Base-by-base conservation (phyloP, 768 basidiomycete genomes). In the Suillus subluteus region DNA sequence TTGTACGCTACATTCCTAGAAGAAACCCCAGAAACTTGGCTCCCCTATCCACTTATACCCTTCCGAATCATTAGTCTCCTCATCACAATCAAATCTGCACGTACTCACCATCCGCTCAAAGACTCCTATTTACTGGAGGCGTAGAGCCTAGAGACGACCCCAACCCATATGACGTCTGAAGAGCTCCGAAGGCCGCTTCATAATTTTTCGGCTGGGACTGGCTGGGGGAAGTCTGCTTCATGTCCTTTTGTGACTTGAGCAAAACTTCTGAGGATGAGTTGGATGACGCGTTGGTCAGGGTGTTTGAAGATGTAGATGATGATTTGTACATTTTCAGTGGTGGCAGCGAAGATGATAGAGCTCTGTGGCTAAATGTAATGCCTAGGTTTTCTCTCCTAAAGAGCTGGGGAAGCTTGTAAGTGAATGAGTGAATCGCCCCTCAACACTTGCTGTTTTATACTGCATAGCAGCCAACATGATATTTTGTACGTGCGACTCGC, bases 131-230 rank as follows among this genome's bases (percentile, higher is more conserved):
- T 61, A 61, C 59, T 61, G 26, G 59, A 61, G 59, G 40, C 1
- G 41, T 21, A 21, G 59, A 41, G 11, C 55, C 21, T n/a, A 32
- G 21, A 21, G 18, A 41, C 12, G 59, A 61, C 8, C 59, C 59
- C 30, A 61, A 43, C 21, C 64, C 64, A 46, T 65, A 65, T 4
- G 64, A 65, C 9, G 58, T 35, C n/a, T 58, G 58, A 23, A 65
- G 59, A 7, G 64, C 38, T 5, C 38, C 64, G 21, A 44, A 65
- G 16, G 64, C 64, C 4, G 41, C 64, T 61, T 65, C 64, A 43
- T 44, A 65, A 46, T 65, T 30, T 30, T 65, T 65, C 3, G 61
- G 38, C 61, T 65, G 64, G 2, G 37, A 59, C 23, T 41, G 59
- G 30, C 26, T 41, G 32, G 41, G 3, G 18, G 59, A 32, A 61